phyloP scores from a whole-genome alignment of 2,329 filamentous ascomycete species.

The Ophiosphaerella korrae region DNA sequence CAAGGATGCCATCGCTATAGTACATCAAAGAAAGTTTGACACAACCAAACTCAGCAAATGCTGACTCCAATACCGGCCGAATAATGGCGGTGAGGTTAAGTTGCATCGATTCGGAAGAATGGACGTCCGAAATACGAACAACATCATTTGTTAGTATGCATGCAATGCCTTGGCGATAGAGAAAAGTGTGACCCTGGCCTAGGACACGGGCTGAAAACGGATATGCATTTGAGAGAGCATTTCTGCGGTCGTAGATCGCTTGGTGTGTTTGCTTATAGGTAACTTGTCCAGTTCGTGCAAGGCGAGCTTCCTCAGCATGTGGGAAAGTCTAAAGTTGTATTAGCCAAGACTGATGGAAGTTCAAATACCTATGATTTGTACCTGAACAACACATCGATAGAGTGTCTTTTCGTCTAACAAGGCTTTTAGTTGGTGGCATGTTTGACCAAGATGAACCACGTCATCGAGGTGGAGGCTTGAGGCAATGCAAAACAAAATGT shows the following conservation, averaged over 20 bases:
- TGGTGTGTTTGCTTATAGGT: constrained; percentile 62
- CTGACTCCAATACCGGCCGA: constrained; percentile 5
- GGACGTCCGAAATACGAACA: constrained; percentile 66
- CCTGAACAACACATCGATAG: constrained; percentile 63
- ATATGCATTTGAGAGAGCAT: constrained; percentile 64
- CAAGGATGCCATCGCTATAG: constrained; percentile 41
- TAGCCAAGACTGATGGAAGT: constrained; percentile 5
- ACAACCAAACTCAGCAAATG: constrained; percentile 46
- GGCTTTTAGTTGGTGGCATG: constrained; percentile 58
- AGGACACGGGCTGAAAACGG: constrained; percentile 68
- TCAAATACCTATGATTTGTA: constrained; percentile 42
- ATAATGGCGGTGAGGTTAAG: constrained; percentile 29
- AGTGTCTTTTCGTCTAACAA: constrained; percentile 61
- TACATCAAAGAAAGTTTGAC: constrained; percentile 34
- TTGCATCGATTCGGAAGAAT: constrained; percentile 30
- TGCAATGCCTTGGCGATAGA: constrained; percentile 67
- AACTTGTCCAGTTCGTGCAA: constrained; percentile 44
- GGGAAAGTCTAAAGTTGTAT: constrained; percentile 45
- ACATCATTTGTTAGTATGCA: constrained; percentile 63
- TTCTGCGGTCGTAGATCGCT: constrained; percentile 64
- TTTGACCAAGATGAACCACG: constrained; percentile 61
- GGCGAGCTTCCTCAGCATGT: constrained; percentile 53
- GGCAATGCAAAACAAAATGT: constrained; percentile 66
- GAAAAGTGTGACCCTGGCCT: constrained; percentile 64
- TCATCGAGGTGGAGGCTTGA: constrained; percentile 62